phyloP scores from a whole-genome alignment of 768 basidiomycete species.

The Vararia minispora region DNA sequence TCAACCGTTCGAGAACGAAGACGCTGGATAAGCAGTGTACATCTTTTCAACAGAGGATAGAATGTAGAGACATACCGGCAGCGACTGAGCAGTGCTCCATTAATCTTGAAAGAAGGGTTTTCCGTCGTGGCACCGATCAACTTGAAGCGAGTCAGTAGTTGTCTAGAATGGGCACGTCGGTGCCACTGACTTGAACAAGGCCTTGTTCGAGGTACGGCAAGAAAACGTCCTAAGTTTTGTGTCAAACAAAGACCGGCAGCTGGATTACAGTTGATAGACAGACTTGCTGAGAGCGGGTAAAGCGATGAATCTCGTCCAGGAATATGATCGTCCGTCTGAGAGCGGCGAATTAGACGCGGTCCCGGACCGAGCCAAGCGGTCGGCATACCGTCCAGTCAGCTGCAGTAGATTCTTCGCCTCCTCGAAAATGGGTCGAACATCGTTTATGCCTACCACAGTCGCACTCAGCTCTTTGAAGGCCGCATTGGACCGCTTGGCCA shows the following conservation, averaged over 20 bases:
- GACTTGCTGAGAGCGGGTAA: conserved; percentile 63
- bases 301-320: conserved; percentile 78
- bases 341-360: conserved; percentile 6
- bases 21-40: conserved; percentile 37
- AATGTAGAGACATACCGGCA: conserved; percentile 43
- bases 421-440: conserved; percentile 64
- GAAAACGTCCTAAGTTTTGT: conserved; percentile 53
- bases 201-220: conserved; percentile 76
- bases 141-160: no score
- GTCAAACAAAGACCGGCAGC: conserved; percentile 9
- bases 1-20: conserved; percentile 58
- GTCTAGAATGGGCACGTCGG: no score
- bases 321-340: conserved; percentile 63
- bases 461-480: conserved; percentile 71
- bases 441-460: conserved; percentile 55
- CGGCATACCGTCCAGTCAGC: conserved; percentile 47
- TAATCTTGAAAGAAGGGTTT: conserved; percentile 80
- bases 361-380: background rate
- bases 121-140: conserved; percentile 82
- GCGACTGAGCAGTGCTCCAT: conserved; percentile 59
- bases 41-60: background rate
- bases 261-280: background rate
- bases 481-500: conserved; percentile 47
- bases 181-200: conserved; percentile 50
- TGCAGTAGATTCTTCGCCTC: conserved; percentile 59